phyloP scores from a whole-genome alignment of 2,329 filamentous ascomycete genomes.

The Diplodia scrobiculata region DNA sequence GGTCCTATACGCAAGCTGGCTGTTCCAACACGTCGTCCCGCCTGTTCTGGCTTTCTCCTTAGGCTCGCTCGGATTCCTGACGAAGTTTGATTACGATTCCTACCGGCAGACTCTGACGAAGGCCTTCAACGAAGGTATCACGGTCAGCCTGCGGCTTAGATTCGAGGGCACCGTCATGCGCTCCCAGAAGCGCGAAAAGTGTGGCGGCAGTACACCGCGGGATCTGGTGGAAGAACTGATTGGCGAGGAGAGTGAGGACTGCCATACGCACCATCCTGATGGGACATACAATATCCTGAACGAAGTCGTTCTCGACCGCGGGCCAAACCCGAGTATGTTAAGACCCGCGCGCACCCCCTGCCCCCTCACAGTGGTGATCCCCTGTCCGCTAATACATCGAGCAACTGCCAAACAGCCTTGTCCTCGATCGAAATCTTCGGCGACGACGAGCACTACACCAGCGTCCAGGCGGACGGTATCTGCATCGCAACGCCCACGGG shows the following conservation, averaged over 20 bases:
- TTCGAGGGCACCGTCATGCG: conserved; percentile 96
- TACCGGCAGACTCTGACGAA: conserved; percentile 69
- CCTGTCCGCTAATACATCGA: conserved; percentile 3
- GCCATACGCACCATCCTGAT: conserved; percentile 81
- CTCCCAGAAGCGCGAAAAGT: conserved; percentile 57
- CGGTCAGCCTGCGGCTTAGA: conserved; percentile 79
- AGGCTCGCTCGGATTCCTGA: conserved; percentile 90
- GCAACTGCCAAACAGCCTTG: conserved; percentile 64
- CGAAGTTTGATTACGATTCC: conserved; percentile 88
- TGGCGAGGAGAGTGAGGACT: conserved; percentile 80
- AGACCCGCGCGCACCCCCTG: neutral
- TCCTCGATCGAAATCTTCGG: conserved; percentile 89
- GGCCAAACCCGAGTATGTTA: conserved; percentile 83
- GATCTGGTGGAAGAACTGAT: conserved; percentile 89
- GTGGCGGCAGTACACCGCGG: conserved; percentile 32
- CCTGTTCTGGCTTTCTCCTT: conserved; percentile 89
- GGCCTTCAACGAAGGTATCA: conserved; percentile 80
- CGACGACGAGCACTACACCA: conserved; percentile 93
- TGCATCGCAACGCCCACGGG: conserved; percentile 94
- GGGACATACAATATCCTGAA: conserved; percentile 89
- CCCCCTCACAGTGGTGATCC: neutral
- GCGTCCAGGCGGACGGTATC: conserved; percentile 86
- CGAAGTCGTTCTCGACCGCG: conserved; percentile 93
- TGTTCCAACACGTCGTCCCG: conserved; percentile 93
- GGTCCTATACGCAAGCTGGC: conserved; percentile 91